Conservation (phyloP, 1,284 basidiomycete genomes). For the Sutorius eximius region DNA sequence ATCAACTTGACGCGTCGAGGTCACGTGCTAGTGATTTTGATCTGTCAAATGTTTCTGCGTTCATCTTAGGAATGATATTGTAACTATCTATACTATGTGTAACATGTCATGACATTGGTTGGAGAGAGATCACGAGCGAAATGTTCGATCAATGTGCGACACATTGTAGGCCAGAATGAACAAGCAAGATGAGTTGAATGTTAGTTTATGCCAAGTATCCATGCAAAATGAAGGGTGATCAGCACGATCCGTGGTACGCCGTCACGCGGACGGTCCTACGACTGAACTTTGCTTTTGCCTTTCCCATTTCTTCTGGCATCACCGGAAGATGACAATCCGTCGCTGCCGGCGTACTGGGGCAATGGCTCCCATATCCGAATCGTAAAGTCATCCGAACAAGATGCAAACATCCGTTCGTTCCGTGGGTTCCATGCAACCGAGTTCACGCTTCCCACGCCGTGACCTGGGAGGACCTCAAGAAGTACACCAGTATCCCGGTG, state of each 20-base stretch:
- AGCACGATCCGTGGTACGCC: constrained; percentile 24
- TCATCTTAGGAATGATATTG: constrained; percentile 34
- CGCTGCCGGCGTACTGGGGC: constrained; percentile 25
- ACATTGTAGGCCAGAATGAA: constrained; percentile 24
- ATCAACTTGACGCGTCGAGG: constrained; percentile 1
- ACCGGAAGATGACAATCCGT: constrained; percentile 14
- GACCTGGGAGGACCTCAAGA: constrained; percentile 83
- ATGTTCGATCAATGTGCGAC: constrained; percentile 31
- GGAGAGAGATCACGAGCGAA: constrained; percentile 24
- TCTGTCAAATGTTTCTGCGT: neutral
- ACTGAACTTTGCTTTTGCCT: constrained; percentile 67
- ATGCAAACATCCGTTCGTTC: constrained; percentile 88
- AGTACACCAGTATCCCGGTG: constrained; percentile 83
- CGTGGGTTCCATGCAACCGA: constrained; percentile 95
- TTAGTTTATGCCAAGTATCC: constrained; percentile 31
- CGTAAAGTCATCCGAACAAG: constrained; percentile 85
- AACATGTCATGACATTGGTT: constrained; percentile 33
- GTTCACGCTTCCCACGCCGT: constrained; percentile 88
- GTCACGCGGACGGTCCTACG: constrained; percentile 43
- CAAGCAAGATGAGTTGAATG: constrained; percentile 32
- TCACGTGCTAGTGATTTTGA: constrained; percentile 30
- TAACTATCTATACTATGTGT: constrained; percentile 37
- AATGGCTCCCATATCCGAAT: constrained; percentile 83
- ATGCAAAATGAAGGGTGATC: constrained; percentile 27
- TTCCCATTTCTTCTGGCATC: constrained; percentile 41